Base-by-base conservation (phyloP, 2,329 filamentous ascomycete genomes). In the Aspergillus unguis region DNA sequence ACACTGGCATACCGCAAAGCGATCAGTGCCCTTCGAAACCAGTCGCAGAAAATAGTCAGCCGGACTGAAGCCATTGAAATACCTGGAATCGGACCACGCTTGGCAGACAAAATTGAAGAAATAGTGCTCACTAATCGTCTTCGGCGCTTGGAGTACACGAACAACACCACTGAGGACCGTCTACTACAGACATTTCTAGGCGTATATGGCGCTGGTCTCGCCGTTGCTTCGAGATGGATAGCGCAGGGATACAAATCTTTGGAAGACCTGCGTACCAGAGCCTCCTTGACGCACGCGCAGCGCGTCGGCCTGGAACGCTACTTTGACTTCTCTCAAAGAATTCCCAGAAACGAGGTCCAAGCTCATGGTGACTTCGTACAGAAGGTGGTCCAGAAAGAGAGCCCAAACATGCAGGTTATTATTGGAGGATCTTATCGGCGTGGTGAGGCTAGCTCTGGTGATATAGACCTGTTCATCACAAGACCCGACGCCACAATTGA, bases 51-150 rank as follows among this genome's bases (percentile, higher is more conserved):
- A 64, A 81, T 96, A 53, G 75, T 71, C 3, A 92, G 86, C 0
- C 84, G 81, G 53, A 79, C 84, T 44, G 80, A 95, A 67, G 92
- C 92, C 0, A 73, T 80, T 8, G 69, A 72, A 2, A 77, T 96
- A 1, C 83, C 84, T 1, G 81, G 79, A 53, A 84, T 96, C 33
- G 92, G 92, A 6, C 63, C 77, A 8, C 81, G 88, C 1, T 75
- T 96, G 1, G 91, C 91, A 0, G 77, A 81, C 27, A 96, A 96
- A 69, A 94, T 97, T 57, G 89, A 94, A 62, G 92, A 96, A 66
- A 95, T 96, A 40, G 88, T 84, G 2, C 77, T 79, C 36, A 96
- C 90, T 0, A 81, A 90, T 62, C 77, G 79, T 27, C 80, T 96
- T 1, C 81, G 81, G 38, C 81, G 86, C 35, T 78, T 96, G 0